phyloP scores from a whole-genome alignment of 768 basidiomycete species.

The Daedaleopsis nitida region DNA sequence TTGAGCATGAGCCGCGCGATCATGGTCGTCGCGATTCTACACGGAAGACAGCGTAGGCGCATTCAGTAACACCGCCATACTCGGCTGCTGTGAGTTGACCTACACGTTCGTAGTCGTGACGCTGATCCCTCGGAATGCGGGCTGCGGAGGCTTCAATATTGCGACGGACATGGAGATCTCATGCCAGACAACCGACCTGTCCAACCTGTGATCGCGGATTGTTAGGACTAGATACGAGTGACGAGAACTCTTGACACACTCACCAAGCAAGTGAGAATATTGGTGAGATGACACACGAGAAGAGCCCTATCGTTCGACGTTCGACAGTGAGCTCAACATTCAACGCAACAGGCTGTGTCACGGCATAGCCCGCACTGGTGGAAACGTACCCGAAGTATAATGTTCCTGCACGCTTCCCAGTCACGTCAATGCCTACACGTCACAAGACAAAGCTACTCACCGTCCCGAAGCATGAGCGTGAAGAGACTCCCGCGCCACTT shows the following conservation, averaged over 20 bases:
- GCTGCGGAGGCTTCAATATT: no score
- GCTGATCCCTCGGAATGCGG: not conserved
- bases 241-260: no score
- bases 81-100: no score
- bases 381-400: not conserved
- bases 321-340: not conserved
- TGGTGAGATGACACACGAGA: not conserved
- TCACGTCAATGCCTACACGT: not conserved
- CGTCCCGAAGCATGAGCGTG: constrained; percentile 2
- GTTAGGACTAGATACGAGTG: no score
- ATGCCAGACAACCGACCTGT: no score
- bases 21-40: not conserved
- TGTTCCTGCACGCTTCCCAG: not conserved
- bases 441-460: not conserved
- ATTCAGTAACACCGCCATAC: no score
- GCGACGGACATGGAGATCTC: not conserved
- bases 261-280: constrained; percentile 7
- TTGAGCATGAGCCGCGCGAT: constrained; percentile 12
- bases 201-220: not conserved
- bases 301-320: not conserved
- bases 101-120: not conserved
- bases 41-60: no score
- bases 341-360: not conserved
- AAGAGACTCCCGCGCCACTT: not conserved
- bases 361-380: not conserved